A percentile compares a stretch with the other conserved stretches of the same genome.
Conservation (phyloP, 2,329 filamentous ascomycete species). For the Ascocoryne sarcoides region DNA sequence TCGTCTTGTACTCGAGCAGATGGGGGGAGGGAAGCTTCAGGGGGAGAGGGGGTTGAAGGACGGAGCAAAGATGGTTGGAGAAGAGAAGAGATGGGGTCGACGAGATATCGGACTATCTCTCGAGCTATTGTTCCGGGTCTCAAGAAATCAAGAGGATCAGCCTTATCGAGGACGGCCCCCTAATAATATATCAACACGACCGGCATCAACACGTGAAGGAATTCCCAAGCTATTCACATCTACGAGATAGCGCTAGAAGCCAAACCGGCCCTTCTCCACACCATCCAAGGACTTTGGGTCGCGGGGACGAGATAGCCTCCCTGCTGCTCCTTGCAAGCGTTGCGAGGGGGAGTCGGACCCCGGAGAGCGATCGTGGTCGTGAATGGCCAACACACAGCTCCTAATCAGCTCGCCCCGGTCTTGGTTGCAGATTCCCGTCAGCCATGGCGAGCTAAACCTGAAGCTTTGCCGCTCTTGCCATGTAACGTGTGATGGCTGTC, state of each 20-base stretch:
- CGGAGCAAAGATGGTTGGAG: not conserved
- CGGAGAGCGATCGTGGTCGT: not conserved
- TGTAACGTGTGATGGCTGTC: constrained; percentile 20
- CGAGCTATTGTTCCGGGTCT: too few species aligned
- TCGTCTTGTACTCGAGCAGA: not conserved
- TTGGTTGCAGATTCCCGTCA: constrained; percentile 14
- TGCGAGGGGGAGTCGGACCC: not conserved
- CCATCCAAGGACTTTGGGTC: too few species aligned
- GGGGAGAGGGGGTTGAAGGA: not conserved
- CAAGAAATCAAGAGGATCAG: not conserved
- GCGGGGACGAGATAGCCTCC: not conserved
- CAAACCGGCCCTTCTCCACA: constrained; percentile 1
- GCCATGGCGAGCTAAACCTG: not conserved
- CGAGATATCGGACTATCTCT: too few species aligned
- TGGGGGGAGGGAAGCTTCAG: not conserved
- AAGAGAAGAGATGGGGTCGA: too few species aligned
- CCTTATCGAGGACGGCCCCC: not conserved
- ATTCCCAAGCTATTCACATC: not conserved
- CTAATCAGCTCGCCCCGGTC: constrained; percentile 7
- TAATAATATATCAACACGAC: too few species aligned
- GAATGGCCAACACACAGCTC: not conserved
- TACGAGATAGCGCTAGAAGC: not conserved
- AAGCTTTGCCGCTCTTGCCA: constrained; percentile 12
- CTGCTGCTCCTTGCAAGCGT: too few species aligned
- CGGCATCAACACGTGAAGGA: not conserved